phyloP scores from a whole-genome alignment of 2,329 filamentous ascomycete genomes.

The Trichoderma arundinaceum region DNA sequence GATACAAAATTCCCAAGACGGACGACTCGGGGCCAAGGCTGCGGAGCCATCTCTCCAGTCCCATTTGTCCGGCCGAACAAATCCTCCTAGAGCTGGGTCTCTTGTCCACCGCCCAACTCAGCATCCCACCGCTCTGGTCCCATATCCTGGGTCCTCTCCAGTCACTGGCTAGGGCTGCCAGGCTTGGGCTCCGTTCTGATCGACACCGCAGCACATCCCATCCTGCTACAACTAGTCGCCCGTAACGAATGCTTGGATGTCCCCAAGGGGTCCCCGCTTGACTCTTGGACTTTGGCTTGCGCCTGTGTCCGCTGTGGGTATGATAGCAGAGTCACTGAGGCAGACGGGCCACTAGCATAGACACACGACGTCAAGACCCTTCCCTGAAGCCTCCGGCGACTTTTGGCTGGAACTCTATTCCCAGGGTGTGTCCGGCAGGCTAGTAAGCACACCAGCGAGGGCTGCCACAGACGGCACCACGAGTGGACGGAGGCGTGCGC shows the following conservation, averaged over 20 bases:
- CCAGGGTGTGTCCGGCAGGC: constrained; percentile 17
- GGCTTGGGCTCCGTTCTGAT: constrained; percentile 25
- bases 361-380: constrained; percentile 21
- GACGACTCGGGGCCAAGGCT: neutral
- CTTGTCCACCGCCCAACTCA: constrained; percentile 22
- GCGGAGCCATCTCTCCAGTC: constrained; percentile 14
- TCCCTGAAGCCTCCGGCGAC: constrained; percentile 15
- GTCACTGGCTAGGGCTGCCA: constrained; percentile 12
- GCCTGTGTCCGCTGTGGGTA: constrained; percentile 26
- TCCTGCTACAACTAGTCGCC: no score
- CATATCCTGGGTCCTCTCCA: constrained; percentile 5
- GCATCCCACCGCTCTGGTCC: constrained; percentile 22
- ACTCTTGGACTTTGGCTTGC: constrained; percentile 16
- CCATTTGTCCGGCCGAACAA: constrained; percentile 29
- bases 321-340: constrained; percentile 1
- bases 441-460: constrained; percentile 9
- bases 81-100: constrained; percentile 3
- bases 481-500: constrained; percentile 8
- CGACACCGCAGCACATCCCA: constrained; percentile 27
- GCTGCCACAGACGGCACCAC: neutral
- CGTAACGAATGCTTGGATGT: constrained; percentile 6
- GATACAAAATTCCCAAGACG: neutral
- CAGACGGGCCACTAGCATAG: constrained; percentile 14
- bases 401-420: constrained; percentile 30
- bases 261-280: constrained; percentile 29